Conservation (phyloP, 768 basidiomycete species). For the Polyporus arcularius region DNA sequence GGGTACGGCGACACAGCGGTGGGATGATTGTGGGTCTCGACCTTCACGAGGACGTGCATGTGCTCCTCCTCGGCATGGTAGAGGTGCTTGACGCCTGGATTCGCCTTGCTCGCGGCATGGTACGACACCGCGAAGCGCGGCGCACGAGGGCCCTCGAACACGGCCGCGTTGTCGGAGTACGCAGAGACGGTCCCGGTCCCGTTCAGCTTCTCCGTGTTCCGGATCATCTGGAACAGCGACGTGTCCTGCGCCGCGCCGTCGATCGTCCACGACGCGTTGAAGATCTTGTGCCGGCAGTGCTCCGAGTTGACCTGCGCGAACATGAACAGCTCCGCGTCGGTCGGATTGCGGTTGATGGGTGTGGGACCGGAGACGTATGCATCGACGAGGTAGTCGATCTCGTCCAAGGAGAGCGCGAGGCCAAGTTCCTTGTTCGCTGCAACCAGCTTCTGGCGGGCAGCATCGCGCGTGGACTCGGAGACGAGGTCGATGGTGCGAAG, state of each 20-base stretch:
- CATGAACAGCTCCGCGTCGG: conserved; percentile 99
- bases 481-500: conserved; percentile 71
- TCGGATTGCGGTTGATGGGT: conserved; percentile 81
- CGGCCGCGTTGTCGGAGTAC: conserved; percentile 98
- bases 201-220: conserved; percentile 86
- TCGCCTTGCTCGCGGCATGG: conserved; percentile 22
- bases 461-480: conserved; percentile 31
- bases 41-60: conserved; percentile 92
- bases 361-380: conserved; percentile 76
- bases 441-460: conserved; percentile 64
- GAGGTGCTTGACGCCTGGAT: conserved; percentile 26
- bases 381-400: conserved; percentile 89
- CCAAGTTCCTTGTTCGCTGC: conserved; percentile 84
- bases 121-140: conserved; percentile 69
- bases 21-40: conserved; percentile 99
- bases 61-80: conserved; percentile 67
- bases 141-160: conserved; percentile 74
- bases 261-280: conserved; percentile 96
- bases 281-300: conserved; percentile 99
- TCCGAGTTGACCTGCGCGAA: conserved; percentile 99
- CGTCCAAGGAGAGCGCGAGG: conserved; percentile 85
- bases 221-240: conserved; percentile 95
- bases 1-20: conserved; percentile 98
- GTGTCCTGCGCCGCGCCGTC: conserved; percentile 63
- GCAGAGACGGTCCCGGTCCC: conserved; percentile 87